phyloP scores from a whole-genome alignment of 768 basidiomycete species.

The Punctularia strigosozonata region DNA sequence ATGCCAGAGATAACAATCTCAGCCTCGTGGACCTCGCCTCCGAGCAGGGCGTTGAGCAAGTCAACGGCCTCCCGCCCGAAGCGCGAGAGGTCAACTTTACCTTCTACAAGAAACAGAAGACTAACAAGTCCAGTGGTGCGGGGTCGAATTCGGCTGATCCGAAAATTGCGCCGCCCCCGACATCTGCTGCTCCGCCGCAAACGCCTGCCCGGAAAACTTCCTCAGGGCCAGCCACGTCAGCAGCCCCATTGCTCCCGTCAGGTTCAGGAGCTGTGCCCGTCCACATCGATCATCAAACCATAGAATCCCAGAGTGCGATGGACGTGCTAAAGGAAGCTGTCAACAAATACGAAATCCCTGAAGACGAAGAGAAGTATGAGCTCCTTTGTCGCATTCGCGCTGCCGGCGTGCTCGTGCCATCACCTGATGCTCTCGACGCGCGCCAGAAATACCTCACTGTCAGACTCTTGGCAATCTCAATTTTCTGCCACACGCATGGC shows the following conservation, averaged over 20 bases:
- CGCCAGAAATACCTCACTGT: constrained; percentile 74
- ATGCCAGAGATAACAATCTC: constrained; percentile 69
- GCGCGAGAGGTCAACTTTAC: constrained; percentile 72
- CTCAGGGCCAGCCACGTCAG: constrained; percentile 11
- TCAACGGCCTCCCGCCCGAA: constrained; percentile 57
- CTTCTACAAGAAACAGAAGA: constrained; percentile 53
- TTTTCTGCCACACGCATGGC: constrained; percentile 78
- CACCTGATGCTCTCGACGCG: constrained; percentile 24
- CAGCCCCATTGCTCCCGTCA: constrained; percentile 21
- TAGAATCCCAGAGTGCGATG: constrained; percentile 56
- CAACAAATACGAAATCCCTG: constrained; percentile 56
- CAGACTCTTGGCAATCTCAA: constrained; percentile 79
- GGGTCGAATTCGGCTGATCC: neutral
- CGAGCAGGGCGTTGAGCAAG: constrained; percentile 34
- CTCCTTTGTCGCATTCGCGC: constrained; percentile 78
- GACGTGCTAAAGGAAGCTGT: constrained; percentile 65
- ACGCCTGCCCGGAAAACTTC: constrained; percentile 35
- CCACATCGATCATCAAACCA: constrained; percentile 48
- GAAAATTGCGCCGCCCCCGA: constrained; percentile 8
- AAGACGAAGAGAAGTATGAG: constrained; percentile 81
- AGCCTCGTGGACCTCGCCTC: constrained; percentile 65
- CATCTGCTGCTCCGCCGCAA: constrained; percentile 25
- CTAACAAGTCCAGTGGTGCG: constrained; percentile 21
- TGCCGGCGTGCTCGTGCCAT: constrained; percentile 54
- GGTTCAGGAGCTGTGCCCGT: constrained; percentile 42